Evolutionary conservation across 768 basidiomycete genomes (phyloP).

Genomic region (Panus rudis): DNA sequence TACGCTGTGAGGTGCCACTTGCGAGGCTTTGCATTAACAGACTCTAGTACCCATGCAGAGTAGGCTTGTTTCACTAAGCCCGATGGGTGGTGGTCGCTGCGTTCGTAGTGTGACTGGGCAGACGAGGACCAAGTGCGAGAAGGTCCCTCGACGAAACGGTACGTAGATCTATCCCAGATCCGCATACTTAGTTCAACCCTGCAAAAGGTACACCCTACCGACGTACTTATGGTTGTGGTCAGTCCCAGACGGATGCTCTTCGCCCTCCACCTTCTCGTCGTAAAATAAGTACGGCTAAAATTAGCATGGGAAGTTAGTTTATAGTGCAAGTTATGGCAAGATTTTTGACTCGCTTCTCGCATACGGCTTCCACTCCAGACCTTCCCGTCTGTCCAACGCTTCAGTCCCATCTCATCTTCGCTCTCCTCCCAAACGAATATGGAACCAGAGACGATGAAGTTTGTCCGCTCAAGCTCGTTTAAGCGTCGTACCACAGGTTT

Average conservation of each 20-base stretch:
- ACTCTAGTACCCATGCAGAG: constrained; percentile 50
- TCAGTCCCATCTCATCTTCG: constrained; percentile 57
- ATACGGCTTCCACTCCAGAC: constrained; percentile 65
- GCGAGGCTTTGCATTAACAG: constrained; percentile 39
- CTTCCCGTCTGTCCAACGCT: constrained; percentile 67
- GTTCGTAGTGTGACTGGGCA: constrained; percentile 51
- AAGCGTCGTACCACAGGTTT: constrained; percentile 47
- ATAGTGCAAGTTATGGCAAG: no score
- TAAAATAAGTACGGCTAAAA: constrained; percentile 67
- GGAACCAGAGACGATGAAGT: constrained; percentile 50
- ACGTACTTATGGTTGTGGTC: constrained; percentile 33
- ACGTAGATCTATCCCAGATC: constrained; percentile 19
- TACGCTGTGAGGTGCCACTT: constrained; percentile 61
- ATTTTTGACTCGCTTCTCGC: constrained; percentile 51
- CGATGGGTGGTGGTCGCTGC: constrained; percentile 42
- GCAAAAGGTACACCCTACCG: constrained; percentile 1
- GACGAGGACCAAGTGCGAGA: constrained; percentile 43
- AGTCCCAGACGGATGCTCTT: constrained; percentile 31
- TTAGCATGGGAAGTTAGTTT: no score
- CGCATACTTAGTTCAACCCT: no score
- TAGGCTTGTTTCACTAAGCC: constrained; percentile 70
- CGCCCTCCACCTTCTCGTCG: constrained; percentile 49
- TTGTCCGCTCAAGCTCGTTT: constrained; percentile 53
- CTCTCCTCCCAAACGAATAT: constrained; percentile 69
- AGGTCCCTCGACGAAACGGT: constrained; percentile 53